A percentile compares a stretch with the other conserved stretches of the same genome.
These are phyloP conservation scores for Nyctanthes arbortristis DNA, from an alignment of 257 asterid genomes.

Conservation along the genomic window DNA sequence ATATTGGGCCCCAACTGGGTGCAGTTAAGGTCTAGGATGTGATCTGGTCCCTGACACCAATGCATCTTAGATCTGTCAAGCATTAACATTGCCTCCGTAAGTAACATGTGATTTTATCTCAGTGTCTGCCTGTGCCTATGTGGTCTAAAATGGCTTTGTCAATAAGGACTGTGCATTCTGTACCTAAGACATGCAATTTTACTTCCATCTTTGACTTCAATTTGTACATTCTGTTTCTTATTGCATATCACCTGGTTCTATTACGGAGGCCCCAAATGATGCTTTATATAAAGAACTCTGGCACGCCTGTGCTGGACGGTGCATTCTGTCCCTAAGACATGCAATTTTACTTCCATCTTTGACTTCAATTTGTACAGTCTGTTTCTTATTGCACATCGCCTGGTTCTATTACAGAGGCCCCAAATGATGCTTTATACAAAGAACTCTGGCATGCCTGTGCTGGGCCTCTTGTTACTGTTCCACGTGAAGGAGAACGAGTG, in stretches of 20 bases:
- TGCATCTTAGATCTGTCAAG: slow-evolving; percentile 4
- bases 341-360: not conserved
- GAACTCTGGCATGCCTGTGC: slow-evolving; percentile 99
- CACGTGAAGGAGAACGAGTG: slow-evolving; percentile 84
- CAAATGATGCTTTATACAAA: slow-evolving; percentile 69
- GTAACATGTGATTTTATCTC: slow-evolving; percentile 7
- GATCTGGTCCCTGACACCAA: not conserved
- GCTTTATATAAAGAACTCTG: slow-evolving; percentile 86
- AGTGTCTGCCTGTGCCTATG: not conserved
- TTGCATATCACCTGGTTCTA: slow-evolving; percentile 21
- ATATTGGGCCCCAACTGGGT: not conserved
- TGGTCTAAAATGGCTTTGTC: not conserved
- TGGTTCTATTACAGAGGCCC: slow-evolving; percentile 46
- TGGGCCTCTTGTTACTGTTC: slow-evolving; percentile 90
- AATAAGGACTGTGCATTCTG: not conserved
- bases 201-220: not conserved
- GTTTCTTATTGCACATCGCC: not conserved
- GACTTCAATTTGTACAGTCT: not conserved
- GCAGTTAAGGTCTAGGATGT: not conserved
- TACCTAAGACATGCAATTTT: slow-evolving; percentile 4
- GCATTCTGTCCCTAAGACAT: slow-evolving; percentile 4
- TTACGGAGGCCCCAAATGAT: slow-evolving; percentile 56
- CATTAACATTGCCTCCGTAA: not conserved
- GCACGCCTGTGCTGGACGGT: slow-evolving; percentile 95
- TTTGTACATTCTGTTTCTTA: not conserved